Conservation (phyloP, 176 grass and related monocot species). For the Carex kokanica region DNA sequence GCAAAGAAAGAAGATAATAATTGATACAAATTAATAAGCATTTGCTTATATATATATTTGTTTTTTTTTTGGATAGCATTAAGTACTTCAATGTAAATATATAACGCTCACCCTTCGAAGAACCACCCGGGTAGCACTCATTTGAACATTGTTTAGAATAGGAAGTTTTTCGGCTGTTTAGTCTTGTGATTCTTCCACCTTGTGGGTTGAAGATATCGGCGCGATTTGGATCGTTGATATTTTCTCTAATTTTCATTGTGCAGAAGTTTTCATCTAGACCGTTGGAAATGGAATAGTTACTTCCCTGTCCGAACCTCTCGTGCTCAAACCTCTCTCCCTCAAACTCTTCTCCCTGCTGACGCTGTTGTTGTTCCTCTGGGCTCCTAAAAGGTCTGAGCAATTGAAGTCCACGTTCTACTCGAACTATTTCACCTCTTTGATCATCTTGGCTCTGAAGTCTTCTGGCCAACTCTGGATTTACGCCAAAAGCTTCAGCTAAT, state of each 20-base stretch:
- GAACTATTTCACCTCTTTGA: slow-evolving; percentile 32
- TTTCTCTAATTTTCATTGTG: slow-evolving; percentile 26
- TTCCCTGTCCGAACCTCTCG: neutral
- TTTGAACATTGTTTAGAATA: slow-evolving; percentile 34
- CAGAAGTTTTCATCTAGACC: slow-evolving; percentile 36
- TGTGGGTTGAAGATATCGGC: slow-evolving; percentile 37
- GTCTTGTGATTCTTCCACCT: slow-evolving; percentile 31
- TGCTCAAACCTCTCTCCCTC: slow-evolving; percentile 1
- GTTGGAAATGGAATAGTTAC: slow-evolving; percentile 19
- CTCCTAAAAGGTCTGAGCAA: slow-evolving; percentile 24
- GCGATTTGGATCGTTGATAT: slow-evolving; percentile 31
- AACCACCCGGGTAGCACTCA: slow-evolving; percentile 34
- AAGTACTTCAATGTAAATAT: neutral
- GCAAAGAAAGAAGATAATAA: neutral
- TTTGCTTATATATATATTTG: neutral
- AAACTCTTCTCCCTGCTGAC: neutral
- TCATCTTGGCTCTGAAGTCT: slow-evolving; percentile 34
- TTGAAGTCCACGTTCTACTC: slow-evolving; percentile 30
- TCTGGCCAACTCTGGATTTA: slow-evolving; percentile 23
- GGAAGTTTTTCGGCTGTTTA: slow-evolving; percentile 42
- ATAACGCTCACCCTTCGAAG: slow-evolving; percentile 23
- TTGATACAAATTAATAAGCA: neutral
- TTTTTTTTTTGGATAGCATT: neutral
- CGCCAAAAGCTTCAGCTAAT: slow-evolving; percentile 35
- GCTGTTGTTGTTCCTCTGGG: neutral